A percentile compares a stretch with the other conserved stretches of the same genome.
These are phyloP conservation scores for Persicaria tinctoria DNA, from an alignment of 148 eudicot genomes.

Conservation along the genomic window DNA sequence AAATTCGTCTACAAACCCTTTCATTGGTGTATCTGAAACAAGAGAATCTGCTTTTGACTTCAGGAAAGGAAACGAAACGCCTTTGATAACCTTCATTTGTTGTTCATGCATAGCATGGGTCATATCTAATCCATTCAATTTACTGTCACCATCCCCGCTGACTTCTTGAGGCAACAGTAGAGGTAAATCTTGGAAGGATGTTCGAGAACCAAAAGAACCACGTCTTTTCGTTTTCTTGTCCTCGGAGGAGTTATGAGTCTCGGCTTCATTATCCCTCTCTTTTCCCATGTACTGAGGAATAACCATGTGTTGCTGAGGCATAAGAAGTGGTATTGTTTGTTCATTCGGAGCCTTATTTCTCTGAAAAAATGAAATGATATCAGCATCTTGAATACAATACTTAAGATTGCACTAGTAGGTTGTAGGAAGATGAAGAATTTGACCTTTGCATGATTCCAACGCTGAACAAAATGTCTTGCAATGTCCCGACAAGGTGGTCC, in stretches of 20 bases:
- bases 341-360: slow-evolving; percentile 97
- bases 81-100: slow-evolving; percentile 46
- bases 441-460: slow-evolving; percentile 99
- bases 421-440: slow-evolving; percentile 6
- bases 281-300: slow-evolving; percentile 88
- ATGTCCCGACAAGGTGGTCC: slow-evolving; percentile 97
- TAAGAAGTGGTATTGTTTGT: slow-evolving; percentile 78
- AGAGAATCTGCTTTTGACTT: slow-evolving; percentile 62
- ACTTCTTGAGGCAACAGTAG: slow-evolving; percentile 87
- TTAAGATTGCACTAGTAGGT: neutral
- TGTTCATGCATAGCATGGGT: slow-evolving; percentile 40
- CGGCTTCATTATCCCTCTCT: slow-evolving; percentile 36
- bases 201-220: slow-evolving; percentile 64
- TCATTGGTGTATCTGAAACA: slow-evolving; percentile 73
- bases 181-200: slow-evolving; percentile 82
- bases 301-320: slow-evolving; percentile 99
- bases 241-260: slow-evolving; percentile 23
- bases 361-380: slow-evolving; percentile 34
- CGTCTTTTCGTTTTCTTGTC: slow-evolving; percentile 36
- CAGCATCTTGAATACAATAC: slow-evolving; percentile 8
- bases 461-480: slow-evolving; percentile 96
- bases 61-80: slow-evolving; percentile 55
- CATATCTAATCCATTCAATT: slow-evolving; percentile 31
- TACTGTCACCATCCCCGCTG: slow-evolving; percentile 43
- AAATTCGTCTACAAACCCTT: slow-evolving; percentile 79